Conservation (phyloP, 768 basidiomycete genomes). For the Favolaschia claudopus region DNA sequence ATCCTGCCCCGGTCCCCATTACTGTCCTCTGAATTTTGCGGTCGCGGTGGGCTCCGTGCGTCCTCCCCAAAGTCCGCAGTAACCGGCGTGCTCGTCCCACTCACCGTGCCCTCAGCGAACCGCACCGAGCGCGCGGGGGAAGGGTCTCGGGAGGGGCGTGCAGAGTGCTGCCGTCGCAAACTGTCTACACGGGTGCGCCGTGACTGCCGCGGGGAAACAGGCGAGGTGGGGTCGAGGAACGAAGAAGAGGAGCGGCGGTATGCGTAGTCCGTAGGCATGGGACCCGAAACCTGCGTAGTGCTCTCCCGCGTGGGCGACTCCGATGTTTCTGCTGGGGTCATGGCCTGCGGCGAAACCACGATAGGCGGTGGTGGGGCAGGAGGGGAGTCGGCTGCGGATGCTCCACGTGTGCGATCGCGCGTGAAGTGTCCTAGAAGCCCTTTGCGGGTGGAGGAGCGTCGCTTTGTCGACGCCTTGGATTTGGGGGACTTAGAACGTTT, state of each 20-base stretch:
- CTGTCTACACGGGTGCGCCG: slow-evolving; percentile 28
- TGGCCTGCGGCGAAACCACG: neutral
- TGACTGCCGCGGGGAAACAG: slow-evolving; percentile 5
- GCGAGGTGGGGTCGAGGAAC: neutral
- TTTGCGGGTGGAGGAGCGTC: slow-evolving; percentile 15
- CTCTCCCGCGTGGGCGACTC: neutral
- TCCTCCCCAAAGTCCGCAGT: slow-evolving; percentile 16
- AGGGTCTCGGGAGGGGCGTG: slow-evolving; percentile 28
- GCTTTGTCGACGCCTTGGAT: slow-evolving; percentile 19
- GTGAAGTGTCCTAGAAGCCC: slow-evolving; percentile 18
- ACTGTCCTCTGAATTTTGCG: neutral
- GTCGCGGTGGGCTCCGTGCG: neutral
- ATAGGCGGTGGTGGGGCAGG: neutral
- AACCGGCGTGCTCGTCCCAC: slow-evolving; percentile 28
- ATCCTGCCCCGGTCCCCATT: neutral
- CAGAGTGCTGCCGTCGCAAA: slow-evolving; percentile 13
- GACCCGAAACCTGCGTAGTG: neutral
- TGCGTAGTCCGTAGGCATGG: slow-evolving; percentile 19
- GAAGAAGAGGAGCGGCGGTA: neutral
- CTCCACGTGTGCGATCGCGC: slow-evolving; percentile 6
- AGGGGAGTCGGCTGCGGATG: neutral
- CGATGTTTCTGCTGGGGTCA: neutral
- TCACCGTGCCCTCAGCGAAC: slow-evolving; percentile 32
- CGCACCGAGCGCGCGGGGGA: slow-evolving; percentile 41
- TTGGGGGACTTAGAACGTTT: slow-evolving; percentile 36